These are phyloP conservation scores for Melaleuca alternifolia DNA, from an alignment of 345 rosid species.

Conservation along the genomic window DNA sequence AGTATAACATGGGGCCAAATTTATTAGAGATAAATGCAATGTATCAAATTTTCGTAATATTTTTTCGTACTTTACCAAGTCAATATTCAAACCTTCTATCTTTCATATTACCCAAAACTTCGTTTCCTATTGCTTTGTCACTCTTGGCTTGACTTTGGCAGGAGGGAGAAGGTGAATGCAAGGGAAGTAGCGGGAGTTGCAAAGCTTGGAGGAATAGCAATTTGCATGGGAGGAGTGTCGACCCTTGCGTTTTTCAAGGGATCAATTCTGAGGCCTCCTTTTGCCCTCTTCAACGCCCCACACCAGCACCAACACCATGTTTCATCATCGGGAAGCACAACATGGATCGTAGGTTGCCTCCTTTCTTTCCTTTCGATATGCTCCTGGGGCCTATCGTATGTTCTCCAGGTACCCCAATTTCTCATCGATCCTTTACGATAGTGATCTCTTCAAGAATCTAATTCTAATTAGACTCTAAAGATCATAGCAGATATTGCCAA, in stretches of 20 bases:
- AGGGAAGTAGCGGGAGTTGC: conserved; percentile 5
- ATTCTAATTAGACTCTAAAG: neutral
- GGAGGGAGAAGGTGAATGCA: conserved; percentile 10
- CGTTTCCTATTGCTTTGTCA: neutral
- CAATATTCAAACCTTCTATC: neutral
- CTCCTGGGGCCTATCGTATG: conserved; percentile 11
- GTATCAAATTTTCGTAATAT: neutral
- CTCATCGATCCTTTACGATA: neutral
- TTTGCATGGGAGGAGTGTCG: conserved; percentile 2
- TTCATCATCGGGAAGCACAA: neutral
- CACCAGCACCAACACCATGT: neutral
- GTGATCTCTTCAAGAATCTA: too few species aligned
- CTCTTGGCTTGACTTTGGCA: neutral
- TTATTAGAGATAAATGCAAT: neutral
- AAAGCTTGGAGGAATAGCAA: conserved; percentile 6
- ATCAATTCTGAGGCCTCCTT: neutral
- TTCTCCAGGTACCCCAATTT: conserved; percentile 5
- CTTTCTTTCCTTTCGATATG: neutral
- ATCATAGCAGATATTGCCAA: neutral
- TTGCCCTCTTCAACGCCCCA: neutral
- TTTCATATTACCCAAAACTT: neutral
- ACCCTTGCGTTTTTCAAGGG: conserved; percentile 10
- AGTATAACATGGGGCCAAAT: neutral
- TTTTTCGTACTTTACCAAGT: neutral
- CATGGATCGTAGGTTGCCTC: conserved; percentile 11